phyloP scores from a whole-genome alignment of 352 stramenopile species.

The Phytopythium ostracodes region DNA sequence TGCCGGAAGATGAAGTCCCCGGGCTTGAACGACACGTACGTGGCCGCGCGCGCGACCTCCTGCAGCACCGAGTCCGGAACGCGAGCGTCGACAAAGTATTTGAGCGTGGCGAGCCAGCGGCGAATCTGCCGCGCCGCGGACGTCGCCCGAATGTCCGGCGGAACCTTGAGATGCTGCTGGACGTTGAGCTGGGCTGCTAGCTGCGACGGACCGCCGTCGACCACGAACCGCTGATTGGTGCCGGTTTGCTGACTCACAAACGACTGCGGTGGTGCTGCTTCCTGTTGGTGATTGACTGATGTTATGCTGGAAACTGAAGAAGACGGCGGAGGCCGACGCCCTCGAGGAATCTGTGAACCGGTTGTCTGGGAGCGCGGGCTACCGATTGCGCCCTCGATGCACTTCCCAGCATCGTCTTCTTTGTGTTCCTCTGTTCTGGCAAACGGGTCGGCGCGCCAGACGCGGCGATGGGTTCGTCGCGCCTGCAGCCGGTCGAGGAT shows the following conservation, averaged over 20 bases:
- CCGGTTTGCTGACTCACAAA: conserved; percentile 40
- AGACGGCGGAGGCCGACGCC: background rate
- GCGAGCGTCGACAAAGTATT: conserved; percentile 57
- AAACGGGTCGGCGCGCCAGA: conserved; percentile 25
- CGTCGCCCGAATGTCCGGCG: conserved; percentile 28
- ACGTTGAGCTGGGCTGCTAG: conserved; percentile 30
- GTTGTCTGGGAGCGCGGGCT: background rate
- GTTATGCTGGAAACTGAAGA: background rate
- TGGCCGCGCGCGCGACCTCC: conserved; percentile 45
- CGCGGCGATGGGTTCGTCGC: conserved; percentile 30
- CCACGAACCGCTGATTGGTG: conserved; percentile 22
- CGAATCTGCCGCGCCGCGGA: conserved; percentile 53
- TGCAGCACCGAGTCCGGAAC: conserved; percentile 48
- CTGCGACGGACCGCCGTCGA: conserved; percentile 20
- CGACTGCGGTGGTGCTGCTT: conserved; percentile 10
- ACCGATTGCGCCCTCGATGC: background rate
- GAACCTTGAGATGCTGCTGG: conserved; percentile 30
- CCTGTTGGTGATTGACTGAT: background rate
- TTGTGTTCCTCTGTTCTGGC: conserved; percentile 8
- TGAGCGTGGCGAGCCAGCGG: conserved; percentile 58
- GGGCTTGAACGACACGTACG: conserved; percentile 31
- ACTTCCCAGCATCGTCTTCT: conserved; percentile 15
- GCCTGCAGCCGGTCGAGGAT: conserved; percentile 47
- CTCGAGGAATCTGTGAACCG: background rate
- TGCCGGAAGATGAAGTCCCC: conserved; percentile 73